Evolutionary conservation across 75 land plant genomes (phyloP), one percentile per base, ranked within the genome.

Genomic region (Cryptomeria japonica): DNA sequence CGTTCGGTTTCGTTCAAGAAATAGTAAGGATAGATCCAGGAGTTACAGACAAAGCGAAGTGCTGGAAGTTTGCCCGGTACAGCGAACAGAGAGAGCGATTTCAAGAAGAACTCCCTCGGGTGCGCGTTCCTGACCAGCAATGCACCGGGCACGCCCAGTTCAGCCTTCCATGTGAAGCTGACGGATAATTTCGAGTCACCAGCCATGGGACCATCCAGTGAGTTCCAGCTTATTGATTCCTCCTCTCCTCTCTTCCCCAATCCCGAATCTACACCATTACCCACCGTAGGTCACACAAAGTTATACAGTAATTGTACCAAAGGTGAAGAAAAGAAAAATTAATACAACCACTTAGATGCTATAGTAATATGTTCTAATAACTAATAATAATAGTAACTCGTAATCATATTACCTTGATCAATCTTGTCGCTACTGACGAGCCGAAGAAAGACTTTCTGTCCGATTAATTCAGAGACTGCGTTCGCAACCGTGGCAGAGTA

Each of bases 131-230:
- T 61, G 14, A 90, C 86, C 18, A 91, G 32, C 11, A 92, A 73
- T 41, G 93, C 93, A 25, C 92, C 93, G 1, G 92, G 93, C 11
- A 51, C 49, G 18, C 93, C 93, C 72, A 88, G 85, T 37, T 83
- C 47, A n/a, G 85, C 2, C 9, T n/a, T 77, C 77, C 75, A 46
- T 6, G 19, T 87, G 46, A 87, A 87, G 44, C 31, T 76, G 32
- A 76, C 14, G 31, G 36, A 0, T 36, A 85, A 72, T 12, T 16
- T 15, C 36, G 85, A 38, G 39, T 86, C 89, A 2, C 58, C 82
- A 14, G 55, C 64, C 0, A 77, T 22, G 36, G 70, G 38, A 12
- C 32, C 87, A 70, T 41, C 80, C 37, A 72, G 34, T 0, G 79
- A 37, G 19, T 49, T 53, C 89, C 89, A 88, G 53, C 75, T 58